Evolutionary conservation across 2,329 filamentous ascomycete species (phyloP).

Genomic region (Aspergillus luchuensis): DNA sequence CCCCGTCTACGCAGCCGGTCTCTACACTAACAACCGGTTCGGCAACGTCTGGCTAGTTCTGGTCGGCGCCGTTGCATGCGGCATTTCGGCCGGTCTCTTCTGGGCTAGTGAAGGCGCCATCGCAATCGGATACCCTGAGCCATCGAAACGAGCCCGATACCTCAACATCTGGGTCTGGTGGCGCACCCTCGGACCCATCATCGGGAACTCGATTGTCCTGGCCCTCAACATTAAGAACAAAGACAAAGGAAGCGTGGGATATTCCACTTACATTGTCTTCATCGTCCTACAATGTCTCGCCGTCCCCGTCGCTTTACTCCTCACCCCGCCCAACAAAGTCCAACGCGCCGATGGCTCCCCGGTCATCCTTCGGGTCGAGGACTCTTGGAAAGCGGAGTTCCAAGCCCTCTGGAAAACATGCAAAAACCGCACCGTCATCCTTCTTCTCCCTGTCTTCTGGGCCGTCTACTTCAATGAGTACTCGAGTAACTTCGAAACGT

Average conservation of each 20-base stretch:
- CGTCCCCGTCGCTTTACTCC: constrained; percentile 42
- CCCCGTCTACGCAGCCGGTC: constrained; percentile 48
- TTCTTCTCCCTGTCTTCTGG: constrained; percentile 50
- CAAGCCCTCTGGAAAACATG: constrained; percentile 36
- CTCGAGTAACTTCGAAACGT: constrained; percentile 52
- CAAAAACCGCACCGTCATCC: constrained; percentile 25
- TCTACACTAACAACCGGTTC: constrained; percentile 47
- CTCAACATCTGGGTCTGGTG: constrained; percentile 55
- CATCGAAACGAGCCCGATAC: constrained; percentile 50
- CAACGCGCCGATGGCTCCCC: constrained; percentile 45
- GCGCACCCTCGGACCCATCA: constrained; percentile 52
- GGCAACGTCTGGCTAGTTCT: constrained; percentile 57
- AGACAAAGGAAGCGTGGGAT: neutral
- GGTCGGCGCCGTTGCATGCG: constrained; percentile 52
- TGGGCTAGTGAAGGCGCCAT: constrained; percentile 56
- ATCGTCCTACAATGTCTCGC: constrained; percentile 43
- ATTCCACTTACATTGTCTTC: constrained; percentile 48
- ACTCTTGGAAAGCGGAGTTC: constrained; percentile 46
- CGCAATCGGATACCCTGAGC: constrained; percentile 53
- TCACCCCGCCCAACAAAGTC: constrained; percentile 46
- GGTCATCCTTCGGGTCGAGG: constrained; percentile 41
- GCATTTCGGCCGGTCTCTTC: constrained; percentile 53
- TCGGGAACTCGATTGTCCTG: constrained; percentile 52
- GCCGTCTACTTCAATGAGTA: constrained; percentile 51
- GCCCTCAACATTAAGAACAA: constrained; percentile 41